phyloP scores from a whole-genome alignment of 2,329 filamentous ascomycete genomes.

The Paracoccidioides brasiliensis region DNA sequence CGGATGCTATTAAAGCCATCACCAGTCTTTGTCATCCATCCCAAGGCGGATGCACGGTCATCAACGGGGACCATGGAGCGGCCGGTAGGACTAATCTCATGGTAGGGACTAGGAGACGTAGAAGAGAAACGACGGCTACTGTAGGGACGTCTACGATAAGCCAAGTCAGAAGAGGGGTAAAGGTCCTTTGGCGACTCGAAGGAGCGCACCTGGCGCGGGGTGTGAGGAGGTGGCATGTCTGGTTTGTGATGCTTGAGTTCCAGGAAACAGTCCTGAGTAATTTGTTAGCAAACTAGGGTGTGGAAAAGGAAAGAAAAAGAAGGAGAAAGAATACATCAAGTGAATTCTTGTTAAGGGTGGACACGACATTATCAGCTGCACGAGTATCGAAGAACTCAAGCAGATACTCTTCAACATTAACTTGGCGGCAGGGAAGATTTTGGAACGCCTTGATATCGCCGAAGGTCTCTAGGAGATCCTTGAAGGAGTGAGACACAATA shows the following conservation, averaged over 20 bases:
- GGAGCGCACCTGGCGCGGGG: conserved; percentile 6
- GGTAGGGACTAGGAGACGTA: conserved; percentile 13
- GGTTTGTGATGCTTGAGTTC: conserved; percentile 21
- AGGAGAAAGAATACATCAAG: conserved; percentile 20
- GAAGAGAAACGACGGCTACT: conserved; percentile 10
- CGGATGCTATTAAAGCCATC: conserved; percentile 17
- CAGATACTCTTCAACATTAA: conserved; percentile 24
- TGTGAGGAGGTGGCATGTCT: conserved; percentile 14
- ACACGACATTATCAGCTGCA: conserved; percentile 24
- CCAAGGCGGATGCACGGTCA: conserved; percentile 20
- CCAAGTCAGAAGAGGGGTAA: conserved; percentile 9
- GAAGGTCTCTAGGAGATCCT: conserved; percentile 24
- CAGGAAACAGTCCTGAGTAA: conserved; percentile 18
- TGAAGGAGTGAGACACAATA: conserved; percentile 37
- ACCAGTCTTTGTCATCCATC: conserved; percentile 21
- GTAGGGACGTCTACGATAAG: conserved; percentile 8
- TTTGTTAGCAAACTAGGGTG: background rate
- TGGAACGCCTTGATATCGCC: conserved; percentile 28
- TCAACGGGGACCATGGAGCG: conserved; percentile 28
- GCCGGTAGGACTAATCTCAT: conserved; percentile 28
- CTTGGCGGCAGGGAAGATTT: conserved; percentile 16
- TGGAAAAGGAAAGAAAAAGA: background rate
- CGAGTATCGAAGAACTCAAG: conserved; percentile 29
- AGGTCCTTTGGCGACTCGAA: conserved; percentile 10
- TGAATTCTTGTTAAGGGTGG: conserved; percentile 23